phyloP scores from a whole-genome alignment of 345 rosid genomes.

The Cardamine chenopodiifolia region DNA sequence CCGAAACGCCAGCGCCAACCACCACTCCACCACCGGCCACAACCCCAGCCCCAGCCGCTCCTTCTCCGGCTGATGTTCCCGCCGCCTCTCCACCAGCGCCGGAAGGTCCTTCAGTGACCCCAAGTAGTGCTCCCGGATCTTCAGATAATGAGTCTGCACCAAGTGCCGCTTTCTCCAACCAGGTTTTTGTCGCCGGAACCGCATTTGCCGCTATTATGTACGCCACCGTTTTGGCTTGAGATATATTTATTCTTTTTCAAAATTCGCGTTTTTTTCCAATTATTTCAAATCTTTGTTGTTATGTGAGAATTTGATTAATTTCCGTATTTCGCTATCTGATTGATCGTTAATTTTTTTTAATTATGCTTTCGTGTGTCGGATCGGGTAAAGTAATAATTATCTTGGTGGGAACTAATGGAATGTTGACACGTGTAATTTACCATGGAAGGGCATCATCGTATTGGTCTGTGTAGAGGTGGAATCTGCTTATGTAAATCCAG shows the following conservation, averaged over 20 bases:
- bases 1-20: slow-evolving; percentile 33
- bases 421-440: slow-evolving; percentile 35
- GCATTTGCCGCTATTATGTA: slow-evolving; percentile 57
- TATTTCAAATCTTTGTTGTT: slow-evolving; percentile 30
- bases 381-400: slow-evolving; percentile 22
- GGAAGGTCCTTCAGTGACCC: slow-evolving; percentile 25
- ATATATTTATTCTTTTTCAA: neutral
- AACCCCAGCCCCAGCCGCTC: slow-evolving; percentile 36
- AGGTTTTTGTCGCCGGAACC: slow-evolving; percentile 51
- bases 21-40: slow-evolving; percentile 39
- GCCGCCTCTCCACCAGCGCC: slow-evolving; percentile 41
- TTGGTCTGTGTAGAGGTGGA: slow-evolving; percentile 20
- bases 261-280: neutral
- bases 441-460: slow-evolving; percentile 9
- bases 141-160: slow-evolving; percentile 29
- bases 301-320: slow-evolving; percentile 41
- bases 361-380: slow-evolving; percentile 9
- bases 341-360: slow-evolving; percentile 12
- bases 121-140: slow-evolving; percentile 37
- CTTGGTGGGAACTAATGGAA: slow-evolving; percentile 19
- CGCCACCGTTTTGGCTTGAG: slow-evolving; percentile 49
- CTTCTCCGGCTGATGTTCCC: slow-evolving; percentile 41
- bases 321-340: slow-evolving; percentile 16
- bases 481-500: slow-evolving; percentile 31
- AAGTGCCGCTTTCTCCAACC: slow-evolving; percentile 36